Evolutionary conservation across 169 alveolate genomes (phyloP).

Genomic region (Babesia ovata): DNA sequence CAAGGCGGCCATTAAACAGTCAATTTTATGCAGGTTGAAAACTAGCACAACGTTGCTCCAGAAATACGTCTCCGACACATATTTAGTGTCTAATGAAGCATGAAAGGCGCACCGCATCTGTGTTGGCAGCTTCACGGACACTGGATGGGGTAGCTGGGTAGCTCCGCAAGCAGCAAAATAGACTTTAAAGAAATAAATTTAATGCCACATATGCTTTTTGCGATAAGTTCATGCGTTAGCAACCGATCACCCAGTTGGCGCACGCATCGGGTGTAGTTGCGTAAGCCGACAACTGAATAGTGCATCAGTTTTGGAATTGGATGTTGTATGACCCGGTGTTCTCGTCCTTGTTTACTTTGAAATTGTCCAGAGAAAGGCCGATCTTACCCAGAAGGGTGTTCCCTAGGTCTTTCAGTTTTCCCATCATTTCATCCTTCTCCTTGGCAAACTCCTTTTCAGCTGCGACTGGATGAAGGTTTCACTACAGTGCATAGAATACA

Average conservation of each 20-base stretch:
- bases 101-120: not conserved
- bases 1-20: not conserved
- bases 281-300: not conserved
- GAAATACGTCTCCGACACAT: not conserved
- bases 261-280: no score
- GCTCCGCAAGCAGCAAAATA: not conserved
- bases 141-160: no score
- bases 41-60: not conserved
- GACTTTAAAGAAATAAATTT: not conserved
- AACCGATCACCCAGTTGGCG: no score
- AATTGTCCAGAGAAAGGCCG: constrained; percentile 91
- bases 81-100: not conserved
- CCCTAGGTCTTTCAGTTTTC: constrained; percentile 91
- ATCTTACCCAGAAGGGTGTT: constrained; percentile 91
- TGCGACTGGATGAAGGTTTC: constrained; percentile 1
- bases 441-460: constrained; percentile 84
- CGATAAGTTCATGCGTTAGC: no score
- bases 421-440: constrained; percentile 92
- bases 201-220: not conserved
- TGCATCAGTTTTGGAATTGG: constrained; percentile 83
- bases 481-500: no score
- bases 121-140: not conserved
- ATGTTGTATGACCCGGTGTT: constrained; percentile 92
- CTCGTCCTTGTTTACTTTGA: constrained; percentile 90
- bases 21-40: not conserved